phyloP scores from a whole-genome alignment of 805 yeast genomes.

The Lipomyces japonicus region DNA sequence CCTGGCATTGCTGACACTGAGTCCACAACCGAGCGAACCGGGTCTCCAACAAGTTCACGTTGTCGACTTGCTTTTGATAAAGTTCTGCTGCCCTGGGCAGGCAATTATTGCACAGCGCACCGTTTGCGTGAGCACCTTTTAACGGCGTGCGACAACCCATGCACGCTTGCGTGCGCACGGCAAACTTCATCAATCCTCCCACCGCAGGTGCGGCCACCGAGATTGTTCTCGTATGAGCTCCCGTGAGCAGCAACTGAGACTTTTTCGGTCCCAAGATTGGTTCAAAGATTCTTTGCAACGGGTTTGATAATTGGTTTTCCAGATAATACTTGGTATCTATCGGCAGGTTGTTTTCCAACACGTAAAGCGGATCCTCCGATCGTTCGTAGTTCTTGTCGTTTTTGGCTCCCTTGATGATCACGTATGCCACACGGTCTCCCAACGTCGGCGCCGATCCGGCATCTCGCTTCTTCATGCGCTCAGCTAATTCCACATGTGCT shows the following conservation, averaged over 20 bases:
- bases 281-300: constrained; percentile 86
- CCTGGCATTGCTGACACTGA: constrained; percentile 96
- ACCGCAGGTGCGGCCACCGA: constrained; percentile 64
- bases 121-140: constrained; percentile 48
- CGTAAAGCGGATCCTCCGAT: constrained; percentile 94
- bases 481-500: constrained; percentile 95
- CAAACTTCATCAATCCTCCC: constrained; percentile 89
- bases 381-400: constrained; percentile 86
- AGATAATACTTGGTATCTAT: constrained; percentile 92
- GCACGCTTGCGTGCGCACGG: constrained; percentile 83
- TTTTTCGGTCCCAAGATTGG: constrained; percentile 87
- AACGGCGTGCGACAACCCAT: constrained; percentile 84
- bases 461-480: constrained; percentile 92
- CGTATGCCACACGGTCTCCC: constrained; percentile 98
- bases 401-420: constrained; percentile 75
- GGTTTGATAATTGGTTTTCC: constrained; percentile 89
- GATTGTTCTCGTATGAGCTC: constrained; percentile 78
- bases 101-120: constrained; percentile 82
- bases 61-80: constrained; percentile 75
- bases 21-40: constrained; percentile 92
- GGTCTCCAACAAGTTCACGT: constrained; percentile 73
- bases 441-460: constrained; percentile 95
- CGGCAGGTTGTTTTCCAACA: constrained; percentile 84
- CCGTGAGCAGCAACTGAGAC: constrained; percentile 69
- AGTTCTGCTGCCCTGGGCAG: constrained; percentile 65